Base-by-base conservation (phyloP, 768 basidiomycete genomes). In the Exidia glandulosa region DNA sequence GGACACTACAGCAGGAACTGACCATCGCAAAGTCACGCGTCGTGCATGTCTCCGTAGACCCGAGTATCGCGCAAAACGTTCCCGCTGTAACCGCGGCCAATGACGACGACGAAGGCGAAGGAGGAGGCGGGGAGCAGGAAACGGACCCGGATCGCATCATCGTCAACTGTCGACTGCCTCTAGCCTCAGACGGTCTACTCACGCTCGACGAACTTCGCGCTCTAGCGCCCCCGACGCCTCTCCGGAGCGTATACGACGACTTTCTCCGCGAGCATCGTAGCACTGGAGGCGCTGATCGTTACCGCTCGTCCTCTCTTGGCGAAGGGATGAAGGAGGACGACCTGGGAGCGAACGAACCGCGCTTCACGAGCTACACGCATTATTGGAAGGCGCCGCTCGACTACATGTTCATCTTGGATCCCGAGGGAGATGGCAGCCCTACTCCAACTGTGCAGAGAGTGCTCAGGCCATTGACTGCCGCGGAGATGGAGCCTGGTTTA, bases 371-470 rank as follows among this genome's bases (percentile, higher is more conserved):
- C 68, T 95, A 87, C 67, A 92, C 94, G 0, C 83, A 90, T 70
- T 86, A 85, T 66, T 94, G 91, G 90, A 82, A 88, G 66, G 73
- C 86, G 9, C 86, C 87, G 2, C 69, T 94, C 94, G 94, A 96
- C 75, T 98, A 97, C 69, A 89, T 98, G 57, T 93, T 96, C 69
- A 74, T 94, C 56, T 64, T 86, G 4, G 79, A 84, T 63, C 73
- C 80, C 2, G 68, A 70, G 5, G 63, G 69, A 27, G 10, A 65
- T 50, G 41, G 19, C 41, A 13, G 19, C 41, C 19, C 41, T 14
- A 6, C 41, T 36, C 65, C 60, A 14, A 69, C 76, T 36, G 64
- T 66, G 68, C 72, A 32, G 77, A 23, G 82, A 12, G 73, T 94
- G 30, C 80, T 91, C 10, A 69, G 79, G 30, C 85, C 89, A 14